A percentile compares a stretch with the other conserved stretches of the same genome.
Evolutionary conservation across 176 grass and related monocot genomes (phyloP).

Genomic region (Leersia perrieri): DNA sequence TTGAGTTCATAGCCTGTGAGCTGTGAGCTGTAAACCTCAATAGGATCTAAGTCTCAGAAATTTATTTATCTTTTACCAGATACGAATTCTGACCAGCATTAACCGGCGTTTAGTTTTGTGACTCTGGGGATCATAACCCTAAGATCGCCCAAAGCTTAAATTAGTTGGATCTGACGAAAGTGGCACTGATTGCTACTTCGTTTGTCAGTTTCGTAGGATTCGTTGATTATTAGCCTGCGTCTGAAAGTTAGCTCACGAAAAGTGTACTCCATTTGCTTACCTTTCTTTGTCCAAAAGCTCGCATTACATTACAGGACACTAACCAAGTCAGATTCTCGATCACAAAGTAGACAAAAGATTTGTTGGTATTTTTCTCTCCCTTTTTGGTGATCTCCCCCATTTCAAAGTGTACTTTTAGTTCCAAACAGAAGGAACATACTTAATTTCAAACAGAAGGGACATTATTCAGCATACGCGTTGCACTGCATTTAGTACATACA

Average conservation of each 20-base stretch:
- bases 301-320: conserved; percentile 39
- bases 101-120: not conserved
- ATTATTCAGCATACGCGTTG: not conserved
- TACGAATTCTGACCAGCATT: not conserved
- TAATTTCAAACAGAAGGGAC: not conserved
- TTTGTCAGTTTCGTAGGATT: conserved; percentile 45
- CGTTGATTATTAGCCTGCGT: conserved; percentile 31
- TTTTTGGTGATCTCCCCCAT: not conserved
- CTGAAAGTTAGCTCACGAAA: conserved; percentile 42
- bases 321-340: conserved; percentile 11
- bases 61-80: not conserved
- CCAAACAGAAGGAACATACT: not conserved
- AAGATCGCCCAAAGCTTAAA: conserved; percentile 5
- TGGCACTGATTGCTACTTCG: conserved; percentile 33
- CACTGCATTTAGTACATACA: not conserved
- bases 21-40: not conserved
- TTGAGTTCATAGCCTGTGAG: not conserved
- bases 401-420: not conserved
- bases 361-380: not conserved
- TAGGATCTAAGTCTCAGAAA: not conserved
- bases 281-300: conserved; percentile 34
- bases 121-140: not conserved
- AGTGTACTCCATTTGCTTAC: conserved; percentile 9
- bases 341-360: not conserved
- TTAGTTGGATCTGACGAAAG: conserved; percentile 42